phyloP scores from a whole-genome alignment of 495 filamentous ascomycete species.

The Penicillium flavigenum region DNA sequence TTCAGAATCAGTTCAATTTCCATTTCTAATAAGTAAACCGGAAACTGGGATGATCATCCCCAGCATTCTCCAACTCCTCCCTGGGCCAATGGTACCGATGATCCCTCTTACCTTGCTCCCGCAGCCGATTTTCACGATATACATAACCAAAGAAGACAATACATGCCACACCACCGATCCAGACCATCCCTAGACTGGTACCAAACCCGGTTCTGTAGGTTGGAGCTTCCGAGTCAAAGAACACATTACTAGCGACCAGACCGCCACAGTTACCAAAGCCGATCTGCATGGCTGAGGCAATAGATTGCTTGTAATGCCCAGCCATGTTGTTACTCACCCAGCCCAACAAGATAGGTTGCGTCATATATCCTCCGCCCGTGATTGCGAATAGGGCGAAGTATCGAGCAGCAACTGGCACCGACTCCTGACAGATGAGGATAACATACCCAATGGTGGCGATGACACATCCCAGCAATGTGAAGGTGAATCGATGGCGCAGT shows the following conservation, averaged over 20 bases:
- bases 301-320: constrained; percentile 58
- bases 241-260: constrained; percentile 56
- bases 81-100: constrained; percentile 39
- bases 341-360: constrained; percentile 46
- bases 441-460: constrained; percentile 51
- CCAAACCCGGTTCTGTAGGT: constrained; percentile 52
- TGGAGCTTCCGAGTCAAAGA: constrained; percentile 47
- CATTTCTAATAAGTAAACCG: constrained; percentile 47
- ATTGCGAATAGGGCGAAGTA: constrained; percentile 54
- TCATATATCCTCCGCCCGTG: constrained; percentile 47
- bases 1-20: neutral
- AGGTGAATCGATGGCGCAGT: constrained; percentile 50
- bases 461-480: constrained; percentile 47
- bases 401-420: constrained; percentile 37
- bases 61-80: constrained; percentile 55
- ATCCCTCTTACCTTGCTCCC: constrained; percentile 54
- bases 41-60: constrained; percentile 60
- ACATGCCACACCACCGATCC: constrained; percentile 47
- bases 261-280: constrained; percentile 54
- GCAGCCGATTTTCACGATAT: constrained; percentile 53
- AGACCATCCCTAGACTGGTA: constrained; percentile 48
- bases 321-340: constrained; percentile 58
- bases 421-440: constrained; percentile 46
- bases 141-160: constrained; percentile 44
- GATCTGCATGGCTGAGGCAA: constrained; percentile 52